Percentiles rank a stretch among this genome's conserved stretches.
Conservation (phyloP, 129 eudicot genomes). For the Glebionis coronaria region DNA sequence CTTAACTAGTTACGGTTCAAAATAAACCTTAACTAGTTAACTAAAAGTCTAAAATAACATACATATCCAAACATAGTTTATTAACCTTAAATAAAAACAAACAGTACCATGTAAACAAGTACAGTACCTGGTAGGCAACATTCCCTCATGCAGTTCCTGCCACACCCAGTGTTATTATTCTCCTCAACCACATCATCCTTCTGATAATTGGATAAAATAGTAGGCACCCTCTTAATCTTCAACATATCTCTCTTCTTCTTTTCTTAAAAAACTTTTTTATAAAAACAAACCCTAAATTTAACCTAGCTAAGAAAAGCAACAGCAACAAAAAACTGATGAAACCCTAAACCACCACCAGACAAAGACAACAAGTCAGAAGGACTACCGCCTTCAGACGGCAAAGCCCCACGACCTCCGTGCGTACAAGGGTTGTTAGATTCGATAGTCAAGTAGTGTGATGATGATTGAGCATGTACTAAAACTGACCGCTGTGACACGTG, state of each 20-base stretch:
- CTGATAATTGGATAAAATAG: constrained; percentile 87
- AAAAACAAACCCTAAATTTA: constrained; percentile 12
- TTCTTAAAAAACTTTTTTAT: neutral
- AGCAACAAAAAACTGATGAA: constrained; percentile 10
- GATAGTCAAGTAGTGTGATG: constrained; percentile 43
- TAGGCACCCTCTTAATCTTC: constrained; percentile 96
- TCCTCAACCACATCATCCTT: constrained; percentile 81
- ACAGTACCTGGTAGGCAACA: constrained; percentile 99
- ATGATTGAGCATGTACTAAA: constrained; percentile 45
- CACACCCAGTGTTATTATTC: constrained; percentile 65
- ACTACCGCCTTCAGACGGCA: constrained; percentile 99
- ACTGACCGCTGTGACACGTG: constrained; percentile 42
- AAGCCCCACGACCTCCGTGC: constrained; percentile 99
- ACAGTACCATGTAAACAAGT: too few relatives aligned
- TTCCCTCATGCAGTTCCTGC: constrained; percentile 84
- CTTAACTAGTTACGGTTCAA: too few relatives aligned
- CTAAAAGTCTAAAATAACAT: too few relatives aligned
- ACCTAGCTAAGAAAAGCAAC: constrained; percentile 7
- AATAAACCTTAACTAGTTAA: too few relatives aligned
- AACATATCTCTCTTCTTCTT: constrained; percentile 39
- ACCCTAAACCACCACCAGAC: constrained; percentile 83
- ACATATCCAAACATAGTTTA: too few relatives aligned
- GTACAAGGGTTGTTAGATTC: constrained; percentile 54
- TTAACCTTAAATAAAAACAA: too few relatives aligned
- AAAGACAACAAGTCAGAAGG: constrained; percentile 97